Base-by-base conservation (phyloP, 106 monocot species). In the Amphibolis antarctica region DNA sequence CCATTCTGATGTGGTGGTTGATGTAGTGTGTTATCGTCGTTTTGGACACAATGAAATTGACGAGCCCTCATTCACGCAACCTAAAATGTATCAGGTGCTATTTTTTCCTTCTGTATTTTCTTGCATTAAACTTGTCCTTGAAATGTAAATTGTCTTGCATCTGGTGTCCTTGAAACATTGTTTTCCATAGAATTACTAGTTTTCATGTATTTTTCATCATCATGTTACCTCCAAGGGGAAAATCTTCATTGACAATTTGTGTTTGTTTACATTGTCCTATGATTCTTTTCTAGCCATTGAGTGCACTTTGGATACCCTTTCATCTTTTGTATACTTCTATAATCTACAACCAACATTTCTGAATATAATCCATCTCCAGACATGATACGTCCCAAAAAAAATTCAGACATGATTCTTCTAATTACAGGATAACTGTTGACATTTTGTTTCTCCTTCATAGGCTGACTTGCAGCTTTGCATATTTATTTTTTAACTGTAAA, bases 1-100 rank as follows among this genome's bases (percentile, higher is more conserved):
- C 61, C 90, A 90, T 79, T 83, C 81, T 15, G 96, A 96, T 74
- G 96, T 86, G 31, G 96, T 90, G 24, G 78, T 96, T 19, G 96
- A 96, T 60, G 45, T 96, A 26, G 84, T 90, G 42, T 96, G 96
- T 70, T 96, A 90, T 57, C 77, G 96, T 28, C 59, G 90, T 14
- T 90, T 90, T 73, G 96, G 96, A 36, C 96, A 96, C 43, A 96
- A 90, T 77, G 96, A 96, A 63, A 86, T 90, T 42, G 96, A 96
- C 30, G 96, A 96, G 45, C 96, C 96, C 22, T 84, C 84, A 9
- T 90, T 86, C 70, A 96, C 96, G 18, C 96, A 90, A 17, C 96
- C 96, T 44, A 86, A 82, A 46, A 96, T 96, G 96, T 96, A 96
- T 46, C 27, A 86, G 96, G 96, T 96, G 46, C 1, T 52, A 27